A percentile compares a stretch with the other conserved stretches of the same genome.
These are phyloP conservation scores for Coemansia sp. DNA, from an alignment of 192 early-diverging fungal genomes.

Conservation along the genomic window DNA sequence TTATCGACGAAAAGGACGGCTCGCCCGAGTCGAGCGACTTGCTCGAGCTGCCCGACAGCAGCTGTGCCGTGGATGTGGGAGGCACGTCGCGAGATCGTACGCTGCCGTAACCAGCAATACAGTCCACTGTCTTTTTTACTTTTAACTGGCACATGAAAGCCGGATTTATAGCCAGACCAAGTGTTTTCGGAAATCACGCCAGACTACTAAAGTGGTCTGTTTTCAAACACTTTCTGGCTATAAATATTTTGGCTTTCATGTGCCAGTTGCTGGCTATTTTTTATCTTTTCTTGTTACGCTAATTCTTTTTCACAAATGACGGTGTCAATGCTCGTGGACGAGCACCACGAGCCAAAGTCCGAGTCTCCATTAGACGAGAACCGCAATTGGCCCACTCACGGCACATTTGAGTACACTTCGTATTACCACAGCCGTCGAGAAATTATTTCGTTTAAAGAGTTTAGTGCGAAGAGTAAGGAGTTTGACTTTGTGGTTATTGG, in stretches of 20 bases:
- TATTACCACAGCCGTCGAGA: conserved; percentile 28
- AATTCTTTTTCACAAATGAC: conserved; percentile 21
- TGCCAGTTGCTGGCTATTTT: not conserved
- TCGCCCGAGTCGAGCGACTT: conserved; percentile 10
- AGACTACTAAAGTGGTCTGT: no score
- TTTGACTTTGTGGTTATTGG: conserved; percentile 89
- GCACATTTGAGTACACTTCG: conserved; percentile 29
- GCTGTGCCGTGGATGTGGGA: not conserved
- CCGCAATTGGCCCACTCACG: conserved; percentile 44
- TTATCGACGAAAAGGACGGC: conserved; percentile 15
- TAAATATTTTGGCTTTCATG: not conserved
- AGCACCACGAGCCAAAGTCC: no score
- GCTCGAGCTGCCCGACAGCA: not conserved
- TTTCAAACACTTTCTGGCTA: not conserved
- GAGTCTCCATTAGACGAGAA: conserved; percentile 31
- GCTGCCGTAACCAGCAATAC: not conserved
- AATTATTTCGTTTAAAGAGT: conserved; percentile 8
- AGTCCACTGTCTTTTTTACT: no score
- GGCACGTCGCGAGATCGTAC: not conserved
- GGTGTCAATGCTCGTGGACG: conserved; percentile 2
- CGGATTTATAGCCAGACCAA: no score
- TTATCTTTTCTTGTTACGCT: not conserved
- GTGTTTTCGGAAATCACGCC: no score
- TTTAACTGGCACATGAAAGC: no score
- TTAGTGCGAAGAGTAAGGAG: not conserved